Base-by-base conservation (phyloP, 2,329 filamentous ascomycete species). In the Neonectria coccinea region DNA sequence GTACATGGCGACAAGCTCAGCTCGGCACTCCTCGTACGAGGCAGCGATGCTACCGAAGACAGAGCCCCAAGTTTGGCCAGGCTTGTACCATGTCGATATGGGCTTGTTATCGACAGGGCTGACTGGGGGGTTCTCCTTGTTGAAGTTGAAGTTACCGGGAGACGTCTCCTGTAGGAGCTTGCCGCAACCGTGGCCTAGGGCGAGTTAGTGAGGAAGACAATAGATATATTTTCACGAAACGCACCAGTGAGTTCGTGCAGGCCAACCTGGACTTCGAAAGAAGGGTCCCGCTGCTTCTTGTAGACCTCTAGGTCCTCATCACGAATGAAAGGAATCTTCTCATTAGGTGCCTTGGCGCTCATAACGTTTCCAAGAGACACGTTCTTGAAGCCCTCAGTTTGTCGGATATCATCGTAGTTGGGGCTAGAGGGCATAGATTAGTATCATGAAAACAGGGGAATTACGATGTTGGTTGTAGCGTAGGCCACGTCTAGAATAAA, bases 251-350 rank as follows among this genome's bases (percentile, higher is more conserved):
- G 88, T 77, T 97, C 94, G 79, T 98, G 95, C 20, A 98, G 90
- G 25, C 94, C 95, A 53, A 99, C 95, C 80, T 98, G 94, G 2
- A 97, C 93, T 79, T 98, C 95, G 73, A 98, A 98, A 0, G 95
- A 91, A 7, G 88, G 86, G 73, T 97, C 94, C 11, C 93, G 92
- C 79, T 93, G 94, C 75, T 92, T 91, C 72, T 91, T 87, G 79
- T 91, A 98, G 5, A 97, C 77, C 2, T 88, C 87, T 22, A 96
- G 84, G 73, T 98, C 95, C 48, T 87, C 85, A 2, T 92, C 88
- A 14, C 89, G 85, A 74, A 99, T 94, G 80, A 98, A 97, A 0
- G 95, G 95, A 29, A 97, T 92, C 70, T 92, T 92, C 83, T 98
- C 95, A 74, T 97, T 91, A 1, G 94, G 93, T 0, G 94, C 92